Evolutionary conservation across 2,329 filamentous ascomycete species (phyloP).

Genomic region (Beauveria brongniartii): DNA sequence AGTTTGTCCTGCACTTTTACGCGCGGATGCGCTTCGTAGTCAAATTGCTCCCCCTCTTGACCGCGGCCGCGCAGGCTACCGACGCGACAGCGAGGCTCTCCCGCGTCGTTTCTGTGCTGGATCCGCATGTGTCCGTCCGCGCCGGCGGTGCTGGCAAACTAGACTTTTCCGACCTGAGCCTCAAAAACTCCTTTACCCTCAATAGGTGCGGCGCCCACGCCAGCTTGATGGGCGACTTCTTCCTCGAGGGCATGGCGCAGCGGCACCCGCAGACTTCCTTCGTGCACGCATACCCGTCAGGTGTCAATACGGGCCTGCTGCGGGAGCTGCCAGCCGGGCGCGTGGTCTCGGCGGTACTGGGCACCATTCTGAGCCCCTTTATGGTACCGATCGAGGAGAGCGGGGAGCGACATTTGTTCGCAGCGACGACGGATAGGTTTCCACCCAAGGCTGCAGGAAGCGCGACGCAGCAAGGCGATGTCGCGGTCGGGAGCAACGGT

Average conservation of each 20-base stretch:
- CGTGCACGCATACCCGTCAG: slow-evolving; percentile 24
- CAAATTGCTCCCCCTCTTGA: slow-evolving; percentile 47
- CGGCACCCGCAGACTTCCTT: slow-evolving; percentile 29
- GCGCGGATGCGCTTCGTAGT: slow-evolving; percentile 46
- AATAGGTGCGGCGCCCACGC: slow-evolving; percentile 28
- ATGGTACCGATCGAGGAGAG: slow-evolving; percentile 3
- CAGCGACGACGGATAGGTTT: slow-evolving; percentile 12
- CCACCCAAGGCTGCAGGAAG: background rate
- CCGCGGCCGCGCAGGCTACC: slow-evolving; percentile 11
- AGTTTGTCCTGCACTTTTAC: slow-evolving; percentile 45
- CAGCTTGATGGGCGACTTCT: slow-evolving; percentile 38
- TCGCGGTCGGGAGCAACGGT: background rate
- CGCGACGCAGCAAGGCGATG: slow-evolving; percentile 3
- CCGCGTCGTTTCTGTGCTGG: slow-evolving; percentile 41
- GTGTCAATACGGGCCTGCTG: slow-evolving; percentile 15
- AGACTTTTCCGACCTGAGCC: slow-evolving; percentile 31
- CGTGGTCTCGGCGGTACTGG: background rate
- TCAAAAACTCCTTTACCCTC: slow-evolving; percentile 21
- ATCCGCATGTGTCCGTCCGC: background rate
- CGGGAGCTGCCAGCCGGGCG: background rate
- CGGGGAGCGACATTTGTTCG: slow-evolving; percentile 10
- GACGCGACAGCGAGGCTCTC: slow-evolving; percentile 19
- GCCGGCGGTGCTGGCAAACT: slow-evolving; percentile 29
- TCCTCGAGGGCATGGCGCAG: slow-evolving; percentile 35
- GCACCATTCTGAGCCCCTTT: background rate